These are phyloP conservation scores for Exophiala spinifera DNA, from an alignment of 2,329 filamentous ascomycete genomes.

Conservation along the genomic window DNA sequence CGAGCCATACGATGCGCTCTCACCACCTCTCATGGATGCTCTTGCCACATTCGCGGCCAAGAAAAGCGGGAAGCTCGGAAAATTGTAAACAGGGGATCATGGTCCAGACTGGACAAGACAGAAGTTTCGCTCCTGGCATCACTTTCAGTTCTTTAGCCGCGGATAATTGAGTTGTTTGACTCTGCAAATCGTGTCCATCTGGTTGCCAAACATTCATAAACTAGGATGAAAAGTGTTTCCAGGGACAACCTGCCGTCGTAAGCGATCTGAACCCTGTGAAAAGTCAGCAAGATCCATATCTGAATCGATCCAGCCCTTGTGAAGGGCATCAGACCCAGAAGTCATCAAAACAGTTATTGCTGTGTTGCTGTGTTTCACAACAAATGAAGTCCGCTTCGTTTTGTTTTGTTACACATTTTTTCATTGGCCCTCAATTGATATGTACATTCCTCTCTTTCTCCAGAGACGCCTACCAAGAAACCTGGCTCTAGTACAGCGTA, in stretches of 20 bases:
- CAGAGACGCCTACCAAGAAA: neutral
- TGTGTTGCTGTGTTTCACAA: neutral
- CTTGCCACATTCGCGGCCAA: constrained; percentile 56
- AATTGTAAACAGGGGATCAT: constrained; percentile 5
- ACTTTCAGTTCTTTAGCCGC: neutral
- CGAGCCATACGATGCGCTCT: constrained; percentile 61
- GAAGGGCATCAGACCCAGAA: neutral
- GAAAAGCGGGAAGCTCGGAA: constrained; percentile 36
- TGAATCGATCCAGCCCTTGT: too few species aligned
- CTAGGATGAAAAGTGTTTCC: neutral
- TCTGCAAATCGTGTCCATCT: neutral
- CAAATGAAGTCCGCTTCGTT: neutral
- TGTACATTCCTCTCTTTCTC: constrained; percentile 10
- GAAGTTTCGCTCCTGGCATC: neutral
- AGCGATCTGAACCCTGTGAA: too few species aligned
- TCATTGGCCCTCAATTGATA: neutral
- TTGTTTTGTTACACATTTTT: neutral
- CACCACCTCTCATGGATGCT: constrained; percentile 61
- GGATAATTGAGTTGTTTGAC: neutral
- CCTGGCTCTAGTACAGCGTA: constrained; percentile 18
- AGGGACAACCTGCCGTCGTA: too few species aligned
- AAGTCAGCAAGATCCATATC: too few species aligned
- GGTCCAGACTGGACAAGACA: too few species aligned
- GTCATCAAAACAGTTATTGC: neutral
- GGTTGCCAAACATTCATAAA: neutral